Evolutionary conservation across 495 filamentous ascomycete species (phyloP), one percentile per base, ranked within the genome.

Genomic region (Evansstolkia leycettana): DNA sequence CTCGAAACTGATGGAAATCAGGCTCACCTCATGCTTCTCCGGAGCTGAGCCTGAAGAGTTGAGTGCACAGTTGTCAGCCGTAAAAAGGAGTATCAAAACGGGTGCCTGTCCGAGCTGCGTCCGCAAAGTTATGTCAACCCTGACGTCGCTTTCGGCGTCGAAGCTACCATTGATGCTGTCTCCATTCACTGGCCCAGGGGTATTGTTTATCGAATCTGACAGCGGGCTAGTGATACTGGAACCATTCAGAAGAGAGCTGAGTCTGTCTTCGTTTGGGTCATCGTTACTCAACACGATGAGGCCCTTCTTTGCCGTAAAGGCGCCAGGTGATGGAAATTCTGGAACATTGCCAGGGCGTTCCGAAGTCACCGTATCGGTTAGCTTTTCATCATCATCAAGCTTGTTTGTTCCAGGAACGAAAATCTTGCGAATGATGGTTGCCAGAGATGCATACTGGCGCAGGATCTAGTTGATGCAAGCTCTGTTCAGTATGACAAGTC

Each of bases 381-480:
- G 17, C 18, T 42, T 40, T 15, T 36, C 39, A 9, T 10, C 5
- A 27, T 29, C 23, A 4, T 25, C 33, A 51, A 48, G 0, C 32
- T 20, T 15, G 54, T n/a, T n/a, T n/a, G n/a, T n/a, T n/a, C n/a
- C 27, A 11, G 51, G 20, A 11, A 51, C 52, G 45, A 86, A 80
- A 34, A 69, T 72, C 28, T 71, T 77, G 11, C 69, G 58, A 3
- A 89, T 69, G 9, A 90, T 45, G 9, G 63, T 73, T 2, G 71
- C 70, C 0, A 87, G 49, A 31, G 85, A 65, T 1, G 74, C 78
- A 48, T 84, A 89, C 55, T 92, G 84, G 6, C 84, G 67, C 5
- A 90, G 64, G 14, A 73, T 62, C 63, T 67, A 17, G 1, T 34
- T 5, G 32, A 16, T 0, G 7, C n/a, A n/a, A 9, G 10, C 47